Evolutionary conservation across 176 grass and related monocot genomes (phyloP).

Genomic region (Rhynchospora breviuscula): DNA sequence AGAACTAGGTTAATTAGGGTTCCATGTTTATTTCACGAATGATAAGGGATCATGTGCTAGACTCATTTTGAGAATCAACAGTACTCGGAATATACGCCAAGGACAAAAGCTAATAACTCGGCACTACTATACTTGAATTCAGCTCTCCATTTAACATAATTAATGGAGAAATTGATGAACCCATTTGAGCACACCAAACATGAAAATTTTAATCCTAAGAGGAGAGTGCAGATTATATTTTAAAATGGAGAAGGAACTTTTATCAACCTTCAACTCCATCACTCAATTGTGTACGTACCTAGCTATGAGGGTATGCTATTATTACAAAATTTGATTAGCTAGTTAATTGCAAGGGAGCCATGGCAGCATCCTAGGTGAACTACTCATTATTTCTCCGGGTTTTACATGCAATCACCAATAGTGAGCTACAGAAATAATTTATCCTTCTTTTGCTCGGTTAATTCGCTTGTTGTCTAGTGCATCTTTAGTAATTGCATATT

Average conservation of each 20-base stretch:
- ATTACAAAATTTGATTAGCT: not conserved
- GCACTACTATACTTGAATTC: not conserved
- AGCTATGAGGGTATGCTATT: not conserved
- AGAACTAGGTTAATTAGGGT: constrained; percentile 7
- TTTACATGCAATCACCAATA: not conserved
- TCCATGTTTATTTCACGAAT: constrained; percentile 9
- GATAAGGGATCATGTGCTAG: not conserved
- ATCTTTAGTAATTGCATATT: not conserved
- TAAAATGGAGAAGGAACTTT: not conserved
- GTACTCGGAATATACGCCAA: not conserved
- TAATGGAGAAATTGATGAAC: not conserved
- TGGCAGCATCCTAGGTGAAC: not conserved
- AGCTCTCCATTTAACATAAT: not conserved
- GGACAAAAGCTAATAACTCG: not conserved
- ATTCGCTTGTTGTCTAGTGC: not conserved
- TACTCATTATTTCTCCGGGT: not conserved
- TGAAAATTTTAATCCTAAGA: not conserved
- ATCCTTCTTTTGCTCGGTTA: not conserved
- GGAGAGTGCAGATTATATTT: not conserved
- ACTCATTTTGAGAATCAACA: not conserved
- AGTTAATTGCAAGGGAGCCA: not conserved
- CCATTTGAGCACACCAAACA: not conserved
- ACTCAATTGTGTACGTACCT: not conserved
- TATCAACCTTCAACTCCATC: not conserved
- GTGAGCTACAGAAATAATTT: not conserved